Conservation (phyloP, 257 asterid genomes). For the Ilex asprella region DNA sequence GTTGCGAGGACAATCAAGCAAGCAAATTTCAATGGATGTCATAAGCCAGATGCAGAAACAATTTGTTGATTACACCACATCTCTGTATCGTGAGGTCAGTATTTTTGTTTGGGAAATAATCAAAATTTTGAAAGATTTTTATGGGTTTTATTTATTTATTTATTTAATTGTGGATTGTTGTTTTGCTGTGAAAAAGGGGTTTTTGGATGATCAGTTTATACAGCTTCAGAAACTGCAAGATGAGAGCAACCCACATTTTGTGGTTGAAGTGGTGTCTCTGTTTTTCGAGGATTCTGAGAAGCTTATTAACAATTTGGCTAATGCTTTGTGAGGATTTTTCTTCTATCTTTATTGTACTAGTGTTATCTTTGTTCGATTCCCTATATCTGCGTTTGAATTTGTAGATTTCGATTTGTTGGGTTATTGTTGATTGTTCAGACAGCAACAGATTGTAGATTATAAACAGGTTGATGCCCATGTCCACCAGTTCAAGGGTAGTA, state of each 20-base stretch:
- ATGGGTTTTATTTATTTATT: background rate
- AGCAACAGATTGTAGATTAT: constrained; percentile 56
- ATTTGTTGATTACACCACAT: constrained; percentile 8
- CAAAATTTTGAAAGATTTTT: background rate
- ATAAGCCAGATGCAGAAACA: constrained; percentile 21
- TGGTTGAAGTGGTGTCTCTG: constrained; percentile 59
- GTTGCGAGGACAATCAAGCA: no score
- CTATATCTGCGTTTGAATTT: background rate
- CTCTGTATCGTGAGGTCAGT: constrained; percentile 24
- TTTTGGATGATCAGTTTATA: constrained; percentile 58
- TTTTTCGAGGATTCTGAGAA: constrained; percentile 75
- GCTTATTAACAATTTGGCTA: constrained; percentile 46
- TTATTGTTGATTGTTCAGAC: constrained; percentile 20
- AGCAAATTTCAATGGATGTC: constrained; percentile 11
- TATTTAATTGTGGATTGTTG: background rate
- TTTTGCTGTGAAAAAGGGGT: constrained; percentile 19
- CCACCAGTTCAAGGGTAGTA: constrained; percentile 75
- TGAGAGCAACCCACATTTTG: constrained; percentile 71
- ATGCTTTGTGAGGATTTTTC: constrained; percentile 40
- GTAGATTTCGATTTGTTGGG: background rate
- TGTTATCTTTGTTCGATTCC: background rate
- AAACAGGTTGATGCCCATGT: constrained; percentile 67
- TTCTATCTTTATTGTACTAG: background rate
- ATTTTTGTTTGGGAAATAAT: background rate
- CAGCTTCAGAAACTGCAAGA: constrained; percentile 70